Percentiles rank a stretch among this genome's conserved stretches.
Conservation (phyloP, 495 filamentous ascomycete species). For the Bombardia bombarda region DNA sequence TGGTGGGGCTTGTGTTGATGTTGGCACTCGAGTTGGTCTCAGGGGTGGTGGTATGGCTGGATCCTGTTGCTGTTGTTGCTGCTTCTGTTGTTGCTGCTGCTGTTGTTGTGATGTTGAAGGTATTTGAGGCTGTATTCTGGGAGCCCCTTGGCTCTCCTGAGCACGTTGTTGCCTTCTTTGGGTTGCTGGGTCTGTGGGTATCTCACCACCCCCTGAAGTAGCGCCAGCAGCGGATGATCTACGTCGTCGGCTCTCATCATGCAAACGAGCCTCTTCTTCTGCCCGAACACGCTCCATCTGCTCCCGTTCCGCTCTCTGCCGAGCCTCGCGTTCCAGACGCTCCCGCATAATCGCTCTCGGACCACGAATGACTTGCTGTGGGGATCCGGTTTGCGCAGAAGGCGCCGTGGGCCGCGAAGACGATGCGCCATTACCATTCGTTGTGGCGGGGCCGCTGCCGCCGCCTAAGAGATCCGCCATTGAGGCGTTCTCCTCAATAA, state of each 20-base stretch:
- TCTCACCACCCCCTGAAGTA: conserved; percentile 30
- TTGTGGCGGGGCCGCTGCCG: conserved; percentile 40
- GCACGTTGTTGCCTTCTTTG: conserved; percentile 33
- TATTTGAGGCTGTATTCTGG: conserved; percentile 5
- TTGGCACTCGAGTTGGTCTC: conserved; percentile 17
- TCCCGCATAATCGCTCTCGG: conserved; percentile 73
- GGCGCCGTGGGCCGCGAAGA: conserved; percentile 31
- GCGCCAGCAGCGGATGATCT: conserved; percentile 54
- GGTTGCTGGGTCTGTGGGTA: conserved; percentile 27
- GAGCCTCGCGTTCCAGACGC: conserved; percentile 54
- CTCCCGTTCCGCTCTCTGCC: conserved; percentile 54
- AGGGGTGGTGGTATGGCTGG: conserved; percentile 13
- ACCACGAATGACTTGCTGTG: conserved; percentile 41
- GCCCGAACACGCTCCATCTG: conserved; percentile 39
- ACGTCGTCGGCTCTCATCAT: conserved; percentile 43
- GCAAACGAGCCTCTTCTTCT: conserved; percentile 47
- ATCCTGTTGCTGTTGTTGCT: not conserved
- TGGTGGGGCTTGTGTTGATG: conserved; percentile 13
- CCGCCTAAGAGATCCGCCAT: conserved; percentile 79
- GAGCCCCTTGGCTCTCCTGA: conserved; percentile 13
- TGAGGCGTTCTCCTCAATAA: conserved; percentile 81
- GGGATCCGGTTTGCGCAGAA: conserved; percentile 39
- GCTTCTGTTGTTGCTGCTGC: not conserved
- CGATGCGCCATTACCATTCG: conserved; percentile 43
- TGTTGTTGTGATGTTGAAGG: conserved; percentile 8